Evolutionary conservation across 2,329 filamentous ascomycete genomes (phyloP).

Genomic region (Cadophora sp.): DNA sequence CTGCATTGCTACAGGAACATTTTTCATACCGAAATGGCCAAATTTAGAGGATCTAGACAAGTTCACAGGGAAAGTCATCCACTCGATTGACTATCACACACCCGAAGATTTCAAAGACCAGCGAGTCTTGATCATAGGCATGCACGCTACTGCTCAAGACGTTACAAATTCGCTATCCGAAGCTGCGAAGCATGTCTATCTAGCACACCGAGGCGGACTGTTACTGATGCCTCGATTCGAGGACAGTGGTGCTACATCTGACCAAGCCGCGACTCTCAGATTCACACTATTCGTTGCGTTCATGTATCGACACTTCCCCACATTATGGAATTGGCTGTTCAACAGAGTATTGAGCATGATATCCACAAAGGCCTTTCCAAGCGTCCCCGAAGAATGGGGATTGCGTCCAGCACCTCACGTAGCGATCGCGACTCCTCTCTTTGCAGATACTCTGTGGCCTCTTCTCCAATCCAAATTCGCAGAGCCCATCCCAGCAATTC

Average conservation of each 20-base stretch:
- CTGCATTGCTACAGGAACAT: conserved; percentile 7
- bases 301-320: conserved; percentile 5
- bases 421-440: conserved; percentile 4
- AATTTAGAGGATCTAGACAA: neutral
- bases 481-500: conserved; percentile 6
- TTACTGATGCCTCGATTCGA: conserved; percentile 1
- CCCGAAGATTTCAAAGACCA: conserved; percentile 11
- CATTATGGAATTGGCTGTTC: neutral
- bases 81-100: conserved; percentile 10
- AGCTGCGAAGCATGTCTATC: conserved; percentile 9
- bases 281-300: conserved; percentile 4
- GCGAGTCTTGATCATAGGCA: conserved; percentile 2
- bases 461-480: conserved; percentile 7
- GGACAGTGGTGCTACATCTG: neutral
- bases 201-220: neutral
- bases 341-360: neutral
- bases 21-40: conserved; percentile 3
- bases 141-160: conserved; percentile 15
- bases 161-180: conserved; percentile 6
- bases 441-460: conserved; percentile 11
- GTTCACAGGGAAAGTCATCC: neutral
- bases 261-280: neutral
- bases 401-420: neutral
- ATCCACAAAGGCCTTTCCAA: neutral
- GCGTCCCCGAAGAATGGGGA: conserved; percentile 5